These are phyloP conservation scores for Leccinum incarnatum DNA, from an alignment of 768 basidiomycete species.

Conservation along the genomic window DNA sequence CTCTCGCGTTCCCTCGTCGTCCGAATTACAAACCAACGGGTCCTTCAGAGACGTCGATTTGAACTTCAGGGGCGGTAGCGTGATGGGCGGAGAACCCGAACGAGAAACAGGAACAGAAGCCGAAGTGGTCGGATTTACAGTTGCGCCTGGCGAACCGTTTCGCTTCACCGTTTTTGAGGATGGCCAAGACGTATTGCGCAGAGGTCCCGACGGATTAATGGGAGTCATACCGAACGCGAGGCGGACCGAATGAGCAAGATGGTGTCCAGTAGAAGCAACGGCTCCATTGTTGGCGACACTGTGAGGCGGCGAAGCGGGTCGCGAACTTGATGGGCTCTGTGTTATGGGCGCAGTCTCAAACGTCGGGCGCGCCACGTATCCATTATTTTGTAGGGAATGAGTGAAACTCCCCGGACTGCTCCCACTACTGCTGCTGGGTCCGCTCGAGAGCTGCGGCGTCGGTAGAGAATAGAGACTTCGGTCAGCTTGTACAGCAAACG, in stretches of 20 bases:
- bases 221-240: constrained; percentile 93
- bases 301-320: constrained; percentile 58
- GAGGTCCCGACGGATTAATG: constrained; percentile 43
- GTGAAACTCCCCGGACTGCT: constrained; percentile 59
- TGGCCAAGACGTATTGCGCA: constrained; percentile 41
- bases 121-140: constrained; percentile 9
- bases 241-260: constrained; percentile 81
- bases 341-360: constrained; percentile 32
- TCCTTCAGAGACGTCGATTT: constrained; percentile 23
- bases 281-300: constrained; percentile 29
- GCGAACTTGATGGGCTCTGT: constrained; percentile 51
- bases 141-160: constrained; percentile 9
- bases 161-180: constrained; percentile 21
- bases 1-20: constrained; percentile 23
- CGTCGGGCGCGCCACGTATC: constrained; percentile 18
- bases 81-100: constrained; percentile 69
- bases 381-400: constrained; percentile 33
- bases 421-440: constrained; percentile 55
- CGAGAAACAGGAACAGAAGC: constrained; percentile 53
- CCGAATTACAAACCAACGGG: constrained; percentile 13
- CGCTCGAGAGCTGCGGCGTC: constrained; percentile 64
- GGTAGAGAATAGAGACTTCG: constrained; percentile 36
- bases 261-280: constrained; percentile 43
- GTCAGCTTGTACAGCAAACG: constrained; percentile 27
- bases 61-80: constrained; percentile 63